These are phyloP conservation scores for Papiliotrema nemorosa DNA, from an alignment of 1,284 basidiomycete species.

Conservation along the genomic window DNA sequence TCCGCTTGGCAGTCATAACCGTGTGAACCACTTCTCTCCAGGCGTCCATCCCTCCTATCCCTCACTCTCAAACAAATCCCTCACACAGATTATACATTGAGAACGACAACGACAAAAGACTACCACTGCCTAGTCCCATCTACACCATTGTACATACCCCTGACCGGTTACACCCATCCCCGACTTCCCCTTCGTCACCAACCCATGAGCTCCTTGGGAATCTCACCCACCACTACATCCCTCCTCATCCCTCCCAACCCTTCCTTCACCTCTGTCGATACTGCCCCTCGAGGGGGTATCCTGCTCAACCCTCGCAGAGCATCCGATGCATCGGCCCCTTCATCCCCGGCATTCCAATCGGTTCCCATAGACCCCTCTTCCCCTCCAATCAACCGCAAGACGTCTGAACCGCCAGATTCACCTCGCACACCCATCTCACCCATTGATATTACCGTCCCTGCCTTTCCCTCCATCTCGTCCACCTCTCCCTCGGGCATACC, in stretches of 20 bases:
- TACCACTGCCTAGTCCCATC: too few relatives aligned
- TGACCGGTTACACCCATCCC: too few relatives aligned
- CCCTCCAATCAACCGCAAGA: neutral
- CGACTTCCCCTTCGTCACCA: too few relatives aligned
- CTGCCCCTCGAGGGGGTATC: slow-evolving; percentile 24
- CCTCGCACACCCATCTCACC: slow-evolving; percentile 4
- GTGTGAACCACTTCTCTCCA: too few relatives aligned
- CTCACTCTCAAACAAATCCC: too few relatives aligned
- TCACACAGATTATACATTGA: too few relatives aligned
- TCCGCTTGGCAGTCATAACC: too few relatives aligned
- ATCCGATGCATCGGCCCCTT: slow-evolving; percentile 4
- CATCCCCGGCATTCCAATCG: neutral
- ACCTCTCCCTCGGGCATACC: neutral
- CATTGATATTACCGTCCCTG: neutral
- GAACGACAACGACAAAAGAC: too few relatives aligned
- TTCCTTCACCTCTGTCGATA: slow-evolving; percentile 13
- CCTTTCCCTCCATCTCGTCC: too few relatives aligned
- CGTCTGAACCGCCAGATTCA: neutral
- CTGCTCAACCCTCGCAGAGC: slow-evolving; percentile 19
- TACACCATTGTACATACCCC: too few relatives aligned
- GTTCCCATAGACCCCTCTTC: neutral
- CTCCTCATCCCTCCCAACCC: slow-evolving; percentile 28
- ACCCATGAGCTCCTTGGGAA: slow-evolving; percentile 13
- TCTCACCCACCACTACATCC: slow-evolving; percentile 14
- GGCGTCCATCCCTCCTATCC: too few relatives aligned